Conservation (phyloP, 495 filamentous ascomycete genomes). For the Neurospora terricola region DNA sequence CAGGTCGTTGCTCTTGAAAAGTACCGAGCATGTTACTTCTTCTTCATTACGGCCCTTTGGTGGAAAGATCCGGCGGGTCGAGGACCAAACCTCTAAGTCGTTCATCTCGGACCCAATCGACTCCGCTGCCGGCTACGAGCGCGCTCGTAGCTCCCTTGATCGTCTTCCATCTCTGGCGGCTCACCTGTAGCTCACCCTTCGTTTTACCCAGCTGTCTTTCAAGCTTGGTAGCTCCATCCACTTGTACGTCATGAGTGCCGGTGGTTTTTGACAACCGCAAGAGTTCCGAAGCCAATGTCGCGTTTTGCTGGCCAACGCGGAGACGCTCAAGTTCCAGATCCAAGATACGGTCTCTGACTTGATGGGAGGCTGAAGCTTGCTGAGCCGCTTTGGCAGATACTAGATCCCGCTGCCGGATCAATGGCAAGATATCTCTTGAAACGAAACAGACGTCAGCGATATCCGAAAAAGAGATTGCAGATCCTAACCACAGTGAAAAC, state of each 20-base stretch:
- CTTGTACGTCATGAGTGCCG: slow-evolving; percentile 36
- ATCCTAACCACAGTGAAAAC: slow-evolving; percentile 1
- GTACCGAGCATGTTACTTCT: neutral
- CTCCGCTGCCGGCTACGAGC: slow-evolving; percentile 70
- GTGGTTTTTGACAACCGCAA: slow-evolving; percentile 50
- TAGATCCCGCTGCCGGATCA: slow-evolving; percentile 57
- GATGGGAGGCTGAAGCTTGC: slow-evolving; percentile 40
- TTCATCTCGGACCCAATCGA: slow-evolving; percentile 71
- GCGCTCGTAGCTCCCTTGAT: slow-evolving; percentile 67
- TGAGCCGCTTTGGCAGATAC: slow-evolving; percentile 50
- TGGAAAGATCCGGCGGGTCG: slow-evolving; percentile 47
- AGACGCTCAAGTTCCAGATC: slow-evolving; percentile 47
- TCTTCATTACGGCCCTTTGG: neutral
- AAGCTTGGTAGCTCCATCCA: slow-evolving; percentile 40
- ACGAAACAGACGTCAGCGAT: neutral
- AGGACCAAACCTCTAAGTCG: slow-evolving; percentile 62
- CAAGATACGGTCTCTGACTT: slow-evolving; percentile 38
- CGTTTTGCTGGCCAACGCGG: slow-evolving; percentile 46
- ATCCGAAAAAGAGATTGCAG: neutral
- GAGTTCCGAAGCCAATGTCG: slow-evolving; percentile 48
- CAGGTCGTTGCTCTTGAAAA: neutral
- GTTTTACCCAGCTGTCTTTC: slow-evolving; percentile 41
- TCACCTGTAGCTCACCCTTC: slow-evolving; percentile 45
- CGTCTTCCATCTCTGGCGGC: slow-evolving; percentile 55
- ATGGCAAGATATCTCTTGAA: slow-evolving; percentile 52